Base-by-base conservation (phyloP, 495 filamentous ascomycete genomes). In the Aspergillus funiculosus region DNA sequence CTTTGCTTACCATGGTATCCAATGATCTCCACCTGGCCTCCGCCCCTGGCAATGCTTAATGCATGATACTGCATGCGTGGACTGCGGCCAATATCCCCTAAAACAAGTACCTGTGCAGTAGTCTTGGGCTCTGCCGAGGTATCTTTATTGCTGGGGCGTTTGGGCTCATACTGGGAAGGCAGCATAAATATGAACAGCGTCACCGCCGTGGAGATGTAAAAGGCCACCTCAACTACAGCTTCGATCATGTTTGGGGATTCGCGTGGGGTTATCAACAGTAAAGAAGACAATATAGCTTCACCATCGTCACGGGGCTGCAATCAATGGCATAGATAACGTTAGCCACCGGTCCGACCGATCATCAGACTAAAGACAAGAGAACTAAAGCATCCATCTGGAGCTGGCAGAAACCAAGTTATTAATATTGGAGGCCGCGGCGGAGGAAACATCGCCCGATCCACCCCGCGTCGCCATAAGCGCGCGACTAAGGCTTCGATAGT, bases 21-120 rank as follows among this genome's bases (percentile, higher is more conserved):
- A 53, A 97, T 83, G 8, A 99, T 67, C 55, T 90, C 79, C 11
- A 95, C 92, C 24, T 75, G 69, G 0, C 80, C 86, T 26, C 88
- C 87, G 49, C 88, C 81, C 51, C 79, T 86, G 17, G 91, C 89
- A 59, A 97, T 82, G 60, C 91, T 96, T 48, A 95, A 62, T 15
- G 90, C 89, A 78, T 99, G 92, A 59, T 99, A 96, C 62, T 96
- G 92, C 92, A 99, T 99, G 47, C 92, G 86, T 18, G 92, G 92
- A 61, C 89, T 95, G 25, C 89, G 80, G 18, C 92, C 92, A 64
- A 99, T 92, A 58, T 99, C 92, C 10, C 92, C 92, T n/a, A 99
- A 76, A 29, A 99, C 92, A n/a, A 97, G 75, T 25, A 99, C 78
- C 57, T 94, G 87, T 19, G 86, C 74, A 5, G 77, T 68, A 39